Evolutionary conservation across 495 filamentous ascomycete species (phyloP), one percentile per base, ranked within the genome.

Genomic region (Annulohypoxylon maeteangense): DNA sequence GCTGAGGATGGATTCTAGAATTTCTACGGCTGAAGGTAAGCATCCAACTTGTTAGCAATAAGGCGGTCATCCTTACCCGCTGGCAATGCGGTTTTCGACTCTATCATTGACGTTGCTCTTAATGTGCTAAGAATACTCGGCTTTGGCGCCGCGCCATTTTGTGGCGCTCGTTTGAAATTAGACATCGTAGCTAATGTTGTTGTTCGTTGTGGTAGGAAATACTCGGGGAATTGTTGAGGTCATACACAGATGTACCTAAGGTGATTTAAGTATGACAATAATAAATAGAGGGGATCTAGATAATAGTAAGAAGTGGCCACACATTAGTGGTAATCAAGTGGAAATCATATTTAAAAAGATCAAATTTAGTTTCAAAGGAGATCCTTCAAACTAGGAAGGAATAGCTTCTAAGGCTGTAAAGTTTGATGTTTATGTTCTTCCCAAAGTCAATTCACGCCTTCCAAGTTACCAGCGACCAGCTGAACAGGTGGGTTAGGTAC

Each of bases 1-100:
- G 77, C 97, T 93, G 76, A 98, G 87, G 70, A 98, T 94, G 14
- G 88, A 87, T 18, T 91, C 89, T 66, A 98, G 87, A 71, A 99
- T 94, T 82, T 99, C 95, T 94, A 72, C 31, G 44, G 29, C 23
- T 29, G 47, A 42, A 63, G 48, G 60, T 74, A 27, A 77, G 67
- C 57, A 59, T 47, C 34, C 25, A 23, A 42, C 18, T 23, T 11
- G 4, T 29, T 58, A 42, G 38, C 25, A n/a, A 65, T 1, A 31
- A 31, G 48, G 23, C 7, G 25, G 1, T 42, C 27, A 51, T 40
- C 68, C 84, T 53, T 86, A 93, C 92, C 92, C 74, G 93, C 93
- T 62, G 93, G 93, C 23, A 97, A 84, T 14, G 90, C 83, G 22
- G 93, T 87, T 79, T 92, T 92, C 42, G 87, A 83, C 45, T 92